Conservation (phyloP, 305 asterid species). For the Fraxinus greggii region DNA sequence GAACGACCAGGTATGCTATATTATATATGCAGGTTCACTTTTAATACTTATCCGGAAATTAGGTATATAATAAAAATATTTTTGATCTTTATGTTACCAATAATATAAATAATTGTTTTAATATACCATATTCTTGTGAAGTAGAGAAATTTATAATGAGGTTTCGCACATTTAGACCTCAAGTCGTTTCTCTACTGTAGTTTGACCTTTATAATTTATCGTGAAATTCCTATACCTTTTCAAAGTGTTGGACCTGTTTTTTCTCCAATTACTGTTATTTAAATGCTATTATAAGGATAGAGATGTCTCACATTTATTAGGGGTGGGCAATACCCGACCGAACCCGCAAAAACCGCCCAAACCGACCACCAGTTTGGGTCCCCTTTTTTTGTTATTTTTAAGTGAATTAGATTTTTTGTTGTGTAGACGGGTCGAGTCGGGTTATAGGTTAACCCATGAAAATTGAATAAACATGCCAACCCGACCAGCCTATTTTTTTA, state of each 20-base stretch:
- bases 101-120: too few relatives aligned
- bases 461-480: too few relatives aligned
- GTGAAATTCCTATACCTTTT: constrained; percentile 70
- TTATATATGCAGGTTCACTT: constrained; percentile 59
- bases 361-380: too few relatives aligned
- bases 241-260: constrained; percentile 55
- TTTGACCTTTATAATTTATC: constrained; percentile 58
- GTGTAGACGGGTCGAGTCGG: too few relatives aligned
- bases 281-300: not conserved
- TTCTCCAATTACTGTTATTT: constrained; percentile 12
- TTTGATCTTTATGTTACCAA: not conserved
- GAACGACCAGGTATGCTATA: constrained; percentile 69
- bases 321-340: too few relatives aligned
- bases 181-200: constrained; percentile 61
- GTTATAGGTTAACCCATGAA: too few relatives aligned
- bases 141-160: constrained; percentile 58
- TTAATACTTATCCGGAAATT: constrained; percentile 50
- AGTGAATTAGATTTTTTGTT: too few relatives aligned
- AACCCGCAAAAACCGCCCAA: too few relatives aligned
- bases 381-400: too few relatives aligned
- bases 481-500: too few relatives aligned
- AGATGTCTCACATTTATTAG: not conserved
- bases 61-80: constrained; percentile 39
- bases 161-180: constrained; percentile 49
- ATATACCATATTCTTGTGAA: constrained; percentile 17